Evolutionary conservation across 345 rosid genomes (phyloP).

Genomic region (Bruguiera gymnorhiza): DNA sequence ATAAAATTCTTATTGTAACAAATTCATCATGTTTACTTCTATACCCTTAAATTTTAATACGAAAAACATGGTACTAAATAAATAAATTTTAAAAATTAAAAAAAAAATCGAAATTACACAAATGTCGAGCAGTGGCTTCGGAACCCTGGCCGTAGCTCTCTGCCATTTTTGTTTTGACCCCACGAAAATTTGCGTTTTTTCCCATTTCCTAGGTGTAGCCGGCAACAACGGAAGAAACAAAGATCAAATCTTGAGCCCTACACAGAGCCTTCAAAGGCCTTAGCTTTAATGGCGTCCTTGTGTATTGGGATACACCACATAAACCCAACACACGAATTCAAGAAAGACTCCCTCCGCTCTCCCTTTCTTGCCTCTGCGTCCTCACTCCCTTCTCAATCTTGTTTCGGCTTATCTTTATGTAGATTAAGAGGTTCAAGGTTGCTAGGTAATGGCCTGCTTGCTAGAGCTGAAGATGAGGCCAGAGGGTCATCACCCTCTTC

Average conservation of each 20-base stretch:
- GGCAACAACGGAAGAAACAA: not conserved
- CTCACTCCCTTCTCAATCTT: constrained; percentile 25
- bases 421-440: constrained; percentile 44
- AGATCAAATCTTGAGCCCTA: not conserved
- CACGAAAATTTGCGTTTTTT: too few relatives aligned
- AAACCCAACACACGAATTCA: constrained; percentile 31
- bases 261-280: not conserved
- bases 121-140: too few relatives aligned
- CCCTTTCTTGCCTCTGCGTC: constrained; percentile 20
- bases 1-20: too few relatives aligned
- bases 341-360: constrained; percentile 26
- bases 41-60: too few relatives aligned
- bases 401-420: constrained; percentile 30
- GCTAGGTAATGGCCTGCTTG: constrained; percentile 41
- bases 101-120: too few relatives aligned
- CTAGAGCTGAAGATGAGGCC: constrained; percentile 77
- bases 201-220: not conserved
- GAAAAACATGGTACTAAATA: too few relatives aligned
- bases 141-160: too few relatives aligned
- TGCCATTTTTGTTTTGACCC: too few relatives aligned
- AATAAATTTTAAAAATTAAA: too few relatives aligned
- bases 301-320: constrained; percentile 41
- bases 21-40: too few relatives aligned
- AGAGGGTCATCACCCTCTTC: constrained; percentile 41
- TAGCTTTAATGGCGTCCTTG: constrained; percentile 54